Percentiles rank a stretch among this genome's conserved stretches.
These are phyloP conservation scores for Aspergillus conjunctus DNA, from an alignment of 495 filamentous ascomycete genomes.

Conservation along the genomic window DNA sequence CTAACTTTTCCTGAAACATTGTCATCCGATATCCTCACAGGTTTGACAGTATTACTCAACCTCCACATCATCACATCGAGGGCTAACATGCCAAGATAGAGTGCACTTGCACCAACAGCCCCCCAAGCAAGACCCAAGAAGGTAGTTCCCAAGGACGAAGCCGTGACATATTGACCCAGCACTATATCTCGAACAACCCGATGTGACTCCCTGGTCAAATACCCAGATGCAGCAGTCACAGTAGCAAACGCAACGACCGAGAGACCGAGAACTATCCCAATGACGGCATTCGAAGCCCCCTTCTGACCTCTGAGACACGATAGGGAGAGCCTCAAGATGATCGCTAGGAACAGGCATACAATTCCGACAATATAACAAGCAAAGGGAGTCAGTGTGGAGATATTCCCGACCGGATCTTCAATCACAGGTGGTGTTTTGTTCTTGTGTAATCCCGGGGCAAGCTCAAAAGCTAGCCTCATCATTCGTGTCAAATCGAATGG, in stretches of 20 bases:
- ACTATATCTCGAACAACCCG: not conserved
- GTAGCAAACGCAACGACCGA: not conserved
- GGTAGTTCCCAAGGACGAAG: not conserved
- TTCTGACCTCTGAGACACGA: not conserved
- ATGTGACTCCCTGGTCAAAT: not conserved
- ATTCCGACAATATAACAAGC: not conserved
- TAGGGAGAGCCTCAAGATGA: not conserved
- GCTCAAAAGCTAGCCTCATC: not conserved
- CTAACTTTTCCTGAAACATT: no score
- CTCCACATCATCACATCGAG: not conserved
- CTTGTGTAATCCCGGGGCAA: not conserved
- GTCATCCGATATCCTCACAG: no score
- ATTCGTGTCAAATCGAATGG: not conserved
- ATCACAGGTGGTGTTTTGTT: not conserved
- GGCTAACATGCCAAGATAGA: not conserved
- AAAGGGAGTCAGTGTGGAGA: not conserved
- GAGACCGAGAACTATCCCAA: not conserved
- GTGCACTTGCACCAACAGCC: not conserved
- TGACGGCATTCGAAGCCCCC: not conserved
- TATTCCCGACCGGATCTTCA: not conserved
- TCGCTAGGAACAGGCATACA: not conserved
- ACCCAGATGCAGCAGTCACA: not conserved
- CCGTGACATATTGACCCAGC: not conserved
- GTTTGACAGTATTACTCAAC: not conserved
- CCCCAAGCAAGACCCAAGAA: not conserved